Percentiles rank a stretch among this genome's conserved stretches.
Evolutionary conservation across 345 rosid species (phyloP).

Genomic region (Heritiera fomes): DNA sequence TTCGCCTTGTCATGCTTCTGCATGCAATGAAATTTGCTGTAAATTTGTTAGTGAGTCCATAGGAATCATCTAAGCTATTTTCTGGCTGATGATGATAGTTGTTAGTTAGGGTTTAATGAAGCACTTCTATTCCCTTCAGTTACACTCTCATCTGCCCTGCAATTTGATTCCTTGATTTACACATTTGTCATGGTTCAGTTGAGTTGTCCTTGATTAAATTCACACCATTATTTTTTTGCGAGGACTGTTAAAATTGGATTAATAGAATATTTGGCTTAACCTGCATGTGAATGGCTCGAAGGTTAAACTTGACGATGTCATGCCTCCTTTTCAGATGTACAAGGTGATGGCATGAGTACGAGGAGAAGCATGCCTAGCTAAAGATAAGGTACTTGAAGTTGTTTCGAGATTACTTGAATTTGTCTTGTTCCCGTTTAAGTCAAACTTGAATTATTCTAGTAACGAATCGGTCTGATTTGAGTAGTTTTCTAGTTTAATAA

Average conservation of each 20-base stretch:
- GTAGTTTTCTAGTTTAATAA: no score
- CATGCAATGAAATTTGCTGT: not conserved
- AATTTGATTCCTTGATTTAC: not conserved
- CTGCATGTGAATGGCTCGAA: not conserved
- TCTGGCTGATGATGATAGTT: not conserved
- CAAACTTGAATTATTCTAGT: no score
- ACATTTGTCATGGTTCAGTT: not conserved
- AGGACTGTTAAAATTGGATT: not conserved
- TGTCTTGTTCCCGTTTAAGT: no score
- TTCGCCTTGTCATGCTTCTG: not conserved
- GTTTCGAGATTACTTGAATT: no score
- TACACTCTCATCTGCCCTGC: not conserved
- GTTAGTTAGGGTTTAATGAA: no score
- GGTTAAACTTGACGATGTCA: not conserved
- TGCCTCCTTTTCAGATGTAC: not conserved
- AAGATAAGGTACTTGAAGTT: no score
- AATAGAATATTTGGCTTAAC: not conserved
- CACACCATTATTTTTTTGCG: not conserved
- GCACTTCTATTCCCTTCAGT: not conserved
- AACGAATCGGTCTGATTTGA: no score
- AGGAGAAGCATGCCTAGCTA: no score
- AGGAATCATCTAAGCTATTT: not conserved
- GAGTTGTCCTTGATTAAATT: not conserved
- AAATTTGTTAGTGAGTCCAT: not conserved
- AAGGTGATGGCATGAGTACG: no score